Base-by-base conservation (phyloP, 2,329 filamentous ascomycete species). In the Colletotrichum ledebouriae region DNA sequence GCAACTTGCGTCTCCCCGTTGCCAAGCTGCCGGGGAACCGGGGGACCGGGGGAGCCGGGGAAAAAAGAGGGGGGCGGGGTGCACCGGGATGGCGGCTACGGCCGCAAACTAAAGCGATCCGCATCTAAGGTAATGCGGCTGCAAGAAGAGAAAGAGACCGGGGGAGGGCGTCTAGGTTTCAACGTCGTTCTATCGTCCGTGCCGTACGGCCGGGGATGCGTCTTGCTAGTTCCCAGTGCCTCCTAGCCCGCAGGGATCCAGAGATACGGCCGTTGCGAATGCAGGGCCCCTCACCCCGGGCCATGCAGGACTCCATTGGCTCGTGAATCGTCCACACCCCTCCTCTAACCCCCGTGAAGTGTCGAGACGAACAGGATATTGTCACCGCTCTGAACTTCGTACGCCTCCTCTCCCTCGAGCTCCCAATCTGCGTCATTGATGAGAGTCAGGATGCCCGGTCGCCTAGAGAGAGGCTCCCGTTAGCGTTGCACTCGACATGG, bases 361-460 rank as follows among this genome's bases (percentile, higher is more conserved):
- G 96, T 99, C 70, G 94, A 98, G 70, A 99, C 94, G 81, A 99
- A 99, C 72, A 98, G 85, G 73, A 99, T 92, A 76, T 92, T 95
- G 82, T 99, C 96, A 67, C 90, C 87, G 70, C 84, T 80, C 80
- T 95, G 90, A 66, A 99, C 82, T 80, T 94, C 90, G 77, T 98
- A 98, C 72, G 89, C 87, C 77, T 96, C 94, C 80, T 98, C 95
- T 17, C 94, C 96, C 80, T 98, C 96, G 12, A 99, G 87, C 79
- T 98, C 96, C 96, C 96, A 99, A 79, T 99, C 96, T 29, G 94
- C 93, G 74, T 99, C 96, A 77, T 99, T 99, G 79, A 99, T 97
- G 65, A 99, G 86, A 33, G 98, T 95, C 49, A 99, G 87, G 78
- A 99, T 97, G 3, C 96, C 96, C 5, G 96, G 96, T 60, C 96